These are phyloP conservation scores for Durio zibethinus DNA, from an alignment of 345 rosid genomes.

Conservation along the genomic window DNA sequence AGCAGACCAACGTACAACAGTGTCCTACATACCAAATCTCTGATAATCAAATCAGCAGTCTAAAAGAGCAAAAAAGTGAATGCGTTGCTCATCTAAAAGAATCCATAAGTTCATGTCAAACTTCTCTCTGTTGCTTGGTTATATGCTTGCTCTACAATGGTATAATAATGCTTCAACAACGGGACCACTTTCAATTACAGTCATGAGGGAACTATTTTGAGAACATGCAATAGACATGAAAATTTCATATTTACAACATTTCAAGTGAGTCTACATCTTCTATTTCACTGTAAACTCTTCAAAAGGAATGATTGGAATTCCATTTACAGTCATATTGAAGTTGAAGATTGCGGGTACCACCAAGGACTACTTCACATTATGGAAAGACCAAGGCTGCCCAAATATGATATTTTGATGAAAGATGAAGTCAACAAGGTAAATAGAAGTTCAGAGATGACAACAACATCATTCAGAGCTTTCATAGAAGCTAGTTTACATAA, in stretches of 20 bases:
- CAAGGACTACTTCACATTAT: neutral
- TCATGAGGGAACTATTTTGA: neutral
- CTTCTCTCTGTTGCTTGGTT: neutral
- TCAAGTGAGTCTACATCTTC: neutral
- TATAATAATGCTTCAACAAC: neutral
- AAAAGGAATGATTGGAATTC: neutral
- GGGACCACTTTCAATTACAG: neutral
- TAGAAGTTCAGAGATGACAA: conserved; percentile 10
- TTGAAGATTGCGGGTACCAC: neutral
- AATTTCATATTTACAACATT: conserved; percentile 2
- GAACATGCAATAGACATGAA: neutral
- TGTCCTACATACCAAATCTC: conserved; percentile 55
- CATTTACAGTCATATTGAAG: neutral
- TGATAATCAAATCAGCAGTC: conserved; percentile 22
- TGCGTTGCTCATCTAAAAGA: neutral
- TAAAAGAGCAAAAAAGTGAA: neutral
- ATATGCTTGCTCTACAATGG: neutral
- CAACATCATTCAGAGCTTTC: neutral
- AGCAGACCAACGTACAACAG: conserved; percentile 99
- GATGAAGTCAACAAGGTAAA: neutral
- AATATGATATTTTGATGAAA: neutral
- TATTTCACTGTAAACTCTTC: neutral
- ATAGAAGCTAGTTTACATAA: conserved; percentile 11
- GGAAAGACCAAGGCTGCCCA: neutral
- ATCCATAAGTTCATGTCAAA: conserved; percentile 6